These are phyloP conservation scores for Cordyceps farinosa DNA, from an alignment of 2,329 filamentous ascomycete species.

Conservation along the genomic window DNA sequence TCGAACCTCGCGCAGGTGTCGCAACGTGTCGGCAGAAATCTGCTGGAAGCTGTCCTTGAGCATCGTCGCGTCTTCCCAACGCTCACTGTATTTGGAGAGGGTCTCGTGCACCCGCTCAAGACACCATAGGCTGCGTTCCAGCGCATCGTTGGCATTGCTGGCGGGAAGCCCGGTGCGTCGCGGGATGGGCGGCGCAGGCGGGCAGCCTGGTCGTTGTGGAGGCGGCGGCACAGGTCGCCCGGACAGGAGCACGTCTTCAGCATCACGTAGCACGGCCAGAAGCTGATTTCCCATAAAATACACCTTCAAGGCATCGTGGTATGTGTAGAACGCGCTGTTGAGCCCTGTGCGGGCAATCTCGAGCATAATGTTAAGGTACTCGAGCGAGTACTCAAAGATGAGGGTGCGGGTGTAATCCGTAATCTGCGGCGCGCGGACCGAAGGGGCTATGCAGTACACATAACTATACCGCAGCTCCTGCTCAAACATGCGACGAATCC, in stretches of 20 bases:
- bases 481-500: slow-evolving; percentile 74
- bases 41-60: slow-evolving; percentile 53
- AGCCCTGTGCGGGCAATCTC: slow-evolving; percentile 58
- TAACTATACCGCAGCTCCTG: slow-evolving; percentile 89
- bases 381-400: slow-evolving; percentile 81
- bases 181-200: slow-evolving; percentile 52
- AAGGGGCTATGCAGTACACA: slow-evolving; percentile 83
- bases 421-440: slow-evolving; percentile 66
- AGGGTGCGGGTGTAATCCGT: slow-evolving; percentile 73
- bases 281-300: slow-evolving; percentile 70
- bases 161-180: slow-evolving; percentile 35
- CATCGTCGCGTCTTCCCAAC: slow-evolving; percentile 55
- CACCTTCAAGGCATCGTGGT: slow-evolving; percentile 80
- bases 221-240: slow-evolving; percentile 40
- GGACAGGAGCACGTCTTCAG: slow-evolving; percentile 54
- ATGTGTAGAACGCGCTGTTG: slow-evolving; percentile 70
- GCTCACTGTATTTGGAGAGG: slow-evolving; percentile 53
- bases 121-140: slow-evolving; percentile 54
- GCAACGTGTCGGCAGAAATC: slow-evolving; percentile 43
- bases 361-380: slow-evolving; percentile 74
- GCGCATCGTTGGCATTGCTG: slow-evolving; percentile 44
- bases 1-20: slow-evolving; percentile 39
- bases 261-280: slow-evolving; percentile 56
- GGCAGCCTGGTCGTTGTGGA: slow-evolving; percentile 44
- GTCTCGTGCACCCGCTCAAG: slow-evolving; percentile 53